A percentile compares a stretch with the other conserved stretches of the same genome.
These are phyloP conservation scores for Clonostachys chloroleuca DNA, from an alignment of 2,329 filamentous ascomycete species.

Conservation along the genomic window DNA sequence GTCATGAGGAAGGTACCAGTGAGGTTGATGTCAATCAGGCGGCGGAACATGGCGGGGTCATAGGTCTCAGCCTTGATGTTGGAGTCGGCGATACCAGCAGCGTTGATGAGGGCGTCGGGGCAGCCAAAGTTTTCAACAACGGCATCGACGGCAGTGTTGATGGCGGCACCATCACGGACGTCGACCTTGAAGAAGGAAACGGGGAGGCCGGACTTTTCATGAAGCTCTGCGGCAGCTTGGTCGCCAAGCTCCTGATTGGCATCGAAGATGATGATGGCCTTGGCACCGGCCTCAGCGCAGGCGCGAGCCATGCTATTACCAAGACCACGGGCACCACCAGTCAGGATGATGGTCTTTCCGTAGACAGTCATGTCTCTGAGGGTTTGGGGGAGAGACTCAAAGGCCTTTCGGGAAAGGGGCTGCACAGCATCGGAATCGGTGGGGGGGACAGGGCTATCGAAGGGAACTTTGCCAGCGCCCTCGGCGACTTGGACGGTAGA, in stretches of 20 bases:
- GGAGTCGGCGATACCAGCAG: conserved; percentile 76
- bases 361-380: conserved; percentile 66
- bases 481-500: conserved; percentile 49
- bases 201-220: conserved; percentile 67
- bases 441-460: conserved; percentile 29
- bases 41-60: conserved; percentile 71
- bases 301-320: conserved; percentile 78
- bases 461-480: conserved; percentile 32
- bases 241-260: conserved; percentile 73
- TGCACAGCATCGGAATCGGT: conserved; percentile 41
- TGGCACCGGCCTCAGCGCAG: conserved; percentile 70
- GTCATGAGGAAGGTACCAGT: conserved; percentile 75
- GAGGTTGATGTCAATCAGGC: conserved; percentile 78
- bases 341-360: conserved; percentile 68
- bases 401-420: conserved; percentile 49
- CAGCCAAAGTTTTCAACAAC: conserved; percentile 63
- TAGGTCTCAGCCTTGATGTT: conserved; percentile 81
- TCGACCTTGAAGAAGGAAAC: conserved; percentile 77
- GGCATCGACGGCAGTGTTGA: conserved; percentile 64
- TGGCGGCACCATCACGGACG: conserved; percentile 66
- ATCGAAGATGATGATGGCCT: conserved; percentile 71
- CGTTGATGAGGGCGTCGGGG: conserved; percentile 74
- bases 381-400: conserved; percentile 55
- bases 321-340: conserved; percentile 71
- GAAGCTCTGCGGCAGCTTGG: conserved; percentile 63